Conservation (phyloP, 179 eudicot genomes). For the Nepenthes alata region DNA sequence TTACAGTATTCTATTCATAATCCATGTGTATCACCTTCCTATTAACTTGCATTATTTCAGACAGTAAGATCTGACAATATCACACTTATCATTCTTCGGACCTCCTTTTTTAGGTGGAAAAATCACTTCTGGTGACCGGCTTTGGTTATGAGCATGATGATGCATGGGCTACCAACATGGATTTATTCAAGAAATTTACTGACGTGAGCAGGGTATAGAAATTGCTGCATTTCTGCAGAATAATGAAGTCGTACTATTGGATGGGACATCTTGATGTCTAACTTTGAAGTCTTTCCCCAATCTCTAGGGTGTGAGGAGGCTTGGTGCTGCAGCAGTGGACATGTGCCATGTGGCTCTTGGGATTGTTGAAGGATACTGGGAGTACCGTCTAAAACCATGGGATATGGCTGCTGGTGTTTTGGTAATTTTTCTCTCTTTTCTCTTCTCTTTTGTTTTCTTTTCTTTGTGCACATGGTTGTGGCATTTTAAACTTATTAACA, state of each 20-base stretch:
- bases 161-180: constrained; percentile 81
- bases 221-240: background rate
- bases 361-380: constrained; percentile 91
- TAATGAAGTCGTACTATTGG: background rate
- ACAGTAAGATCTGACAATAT: background rate
- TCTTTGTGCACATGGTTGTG: background rate
- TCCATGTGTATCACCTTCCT: too few relatives aligned
- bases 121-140: constrained; percentile 86
- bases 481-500: too few relatives aligned
- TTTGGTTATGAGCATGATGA: constrained; percentile 99
- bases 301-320: constrained; percentile 88
- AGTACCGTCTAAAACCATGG: constrained; percentile 97
- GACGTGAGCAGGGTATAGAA: constrained; percentile 77
- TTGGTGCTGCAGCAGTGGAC: constrained; percentile 97
- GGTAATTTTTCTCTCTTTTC: constrained; percentile 31
- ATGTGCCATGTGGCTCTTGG: constrained; percentile 99
- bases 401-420: constrained; percentile 99
- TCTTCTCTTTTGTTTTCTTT: background rate
- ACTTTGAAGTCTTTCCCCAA: background rate
- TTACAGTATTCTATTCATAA: too few relatives aligned
- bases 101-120: constrained; percentile 44
- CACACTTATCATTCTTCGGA: background rate
- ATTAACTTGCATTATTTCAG: background rate
- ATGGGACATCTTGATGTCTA: background rate
- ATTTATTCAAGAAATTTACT: constrained; percentile 86